phyloP scores from a whole-genome alignment of 164 flowering plant species.

The Buxus sempervirens region DNA sequence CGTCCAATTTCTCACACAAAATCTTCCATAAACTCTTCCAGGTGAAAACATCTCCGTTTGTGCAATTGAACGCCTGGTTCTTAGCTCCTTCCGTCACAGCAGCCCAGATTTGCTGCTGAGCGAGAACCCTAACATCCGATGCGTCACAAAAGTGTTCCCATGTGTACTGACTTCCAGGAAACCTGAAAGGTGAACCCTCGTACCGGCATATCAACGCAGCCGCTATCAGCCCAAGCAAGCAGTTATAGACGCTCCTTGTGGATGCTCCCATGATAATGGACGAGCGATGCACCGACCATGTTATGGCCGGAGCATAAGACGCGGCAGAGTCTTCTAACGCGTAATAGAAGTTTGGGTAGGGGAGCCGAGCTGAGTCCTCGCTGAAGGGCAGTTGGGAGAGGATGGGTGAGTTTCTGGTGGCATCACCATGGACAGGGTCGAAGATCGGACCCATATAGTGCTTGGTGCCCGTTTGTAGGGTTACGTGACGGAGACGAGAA shows the following conservation, averaged over 20 bases:
- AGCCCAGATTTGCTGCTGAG: constrained; percentile 39
- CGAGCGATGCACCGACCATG: constrained; percentile 36
- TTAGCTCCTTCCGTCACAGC: constrained; percentile 19
- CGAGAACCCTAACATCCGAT: constrained; percentile 22
- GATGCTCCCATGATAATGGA: constrained; percentile 33
- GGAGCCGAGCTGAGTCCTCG: constrained; percentile 21
- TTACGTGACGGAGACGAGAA: constrained; percentile 23
- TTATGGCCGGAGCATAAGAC: constrained; percentile 12
- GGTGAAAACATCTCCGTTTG: constrained; percentile 31
- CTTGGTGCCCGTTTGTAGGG: constrained; percentile 43
- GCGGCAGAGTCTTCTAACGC: constrained; percentile 26
- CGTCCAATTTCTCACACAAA: constrained; percentile 9
- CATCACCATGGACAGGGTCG: not conserved
- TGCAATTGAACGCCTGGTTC: constrained; percentile 37
- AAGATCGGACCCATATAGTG: constrained; percentile 41
- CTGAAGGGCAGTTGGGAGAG: constrained; percentile 24
- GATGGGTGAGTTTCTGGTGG: not conserved
- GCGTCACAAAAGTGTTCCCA: constrained; percentile 36
- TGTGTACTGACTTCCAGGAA: constrained; percentile 25
- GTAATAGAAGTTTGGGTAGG: constrained; percentile 33
- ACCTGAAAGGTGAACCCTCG: constrained; percentile 24
- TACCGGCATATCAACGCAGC: constrained; percentile 25
- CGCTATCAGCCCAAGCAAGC: constrained; percentile 17
- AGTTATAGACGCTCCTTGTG: constrained; percentile 16
- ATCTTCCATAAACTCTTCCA: constrained; percentile 25